Evolutionary conservation across 441 rosid species (phyloP), one percentile per base, ranked within the genome.

Genomic region (Capsella rubella): DNA sequence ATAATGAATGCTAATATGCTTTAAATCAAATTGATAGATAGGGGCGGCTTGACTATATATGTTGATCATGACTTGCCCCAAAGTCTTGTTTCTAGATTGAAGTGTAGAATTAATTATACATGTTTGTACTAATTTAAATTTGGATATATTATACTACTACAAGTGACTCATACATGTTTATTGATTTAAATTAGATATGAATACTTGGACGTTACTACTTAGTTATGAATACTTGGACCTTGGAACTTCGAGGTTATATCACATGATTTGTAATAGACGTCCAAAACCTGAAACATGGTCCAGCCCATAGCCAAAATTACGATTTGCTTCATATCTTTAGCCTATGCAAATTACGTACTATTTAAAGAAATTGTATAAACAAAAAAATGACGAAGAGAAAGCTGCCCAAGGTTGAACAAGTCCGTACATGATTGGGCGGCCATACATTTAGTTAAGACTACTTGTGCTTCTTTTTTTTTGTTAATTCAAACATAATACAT

Each of bases 11-110:
- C 25, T 68, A 53, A 27, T 46, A 35, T 61, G 43, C 18, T 16
- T 62, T 53, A 2, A 31, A 31, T 51, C 29, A 59, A 31, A 15
- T 40, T 40, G 27, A 69, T 54, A 34, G 65, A 28, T 61, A 46
- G 70, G 68, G 74, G 79, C 79, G 74, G 79, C 74, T 75, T 69
- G 74, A 75, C 61, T 50, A 32, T 50, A 32, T 50, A 50, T 29
- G 43, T 70, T 43, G 29, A 25, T 21, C 2, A 21, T 49, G 52
- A 25, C 43, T 60, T 10, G 8, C 29, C 11, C 25, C 6, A 39
- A 74, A 67, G 43, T 52, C 56, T 52, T 43, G 32, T 53, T 75
- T 75, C 35, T 68, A 53, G 64, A 43, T 68, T 65, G 2, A 28
- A 29, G 14, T 57, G n/a, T 64, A 7, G 25, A 70, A 40, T 15